phyloP scores from a whole-genome alignment of 2,329 filamentous ascomycete genomes.

The Aspergillus sp. region DNA sequence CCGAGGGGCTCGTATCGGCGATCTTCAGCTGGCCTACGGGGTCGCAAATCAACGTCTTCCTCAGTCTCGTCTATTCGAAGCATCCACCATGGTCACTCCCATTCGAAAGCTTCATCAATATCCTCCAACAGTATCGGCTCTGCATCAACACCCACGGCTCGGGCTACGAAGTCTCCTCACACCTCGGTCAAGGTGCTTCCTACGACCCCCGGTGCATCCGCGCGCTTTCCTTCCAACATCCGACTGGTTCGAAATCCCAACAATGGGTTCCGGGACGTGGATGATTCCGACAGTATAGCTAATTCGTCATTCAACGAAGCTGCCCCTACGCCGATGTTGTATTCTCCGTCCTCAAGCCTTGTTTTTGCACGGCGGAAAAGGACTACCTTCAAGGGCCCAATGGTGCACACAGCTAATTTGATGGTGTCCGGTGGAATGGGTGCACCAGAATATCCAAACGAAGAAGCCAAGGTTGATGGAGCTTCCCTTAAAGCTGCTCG shows the following conservation, averaged over 20 bases:
- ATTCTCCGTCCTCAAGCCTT: slow-evolving; percentile 43
- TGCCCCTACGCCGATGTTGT: slow-evolving; percentile 35
- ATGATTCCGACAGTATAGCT: slow-evolving; percentile 25
- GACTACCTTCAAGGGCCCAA: slow-evolving; percentile 47
- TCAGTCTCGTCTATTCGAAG: slow-evolving; percentile 91
- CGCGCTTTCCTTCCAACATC: slow-evolving; percentile 79
- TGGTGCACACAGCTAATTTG: slow-evolving; percentile 40
- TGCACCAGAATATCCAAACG: slow-evolving; percentile 35
- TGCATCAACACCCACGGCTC: slow-evolving; percentile 66
- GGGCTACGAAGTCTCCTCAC: slow-evolving; percentile 72
- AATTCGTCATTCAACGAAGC: slow-evolving; percentile 40
- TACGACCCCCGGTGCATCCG: slow-evolving; percentile 72
- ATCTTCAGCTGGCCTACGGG: slow-evolving; percentile 77
- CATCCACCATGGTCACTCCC: slow-evolving; percentile 83
- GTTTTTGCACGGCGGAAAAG: slow-evolving; percentile 49
- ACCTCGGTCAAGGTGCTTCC: slow-evolving; percentile 94
- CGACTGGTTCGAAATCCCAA: slow-evolving; percentile 67
- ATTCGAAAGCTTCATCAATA: slow-evolving; percentile 92
- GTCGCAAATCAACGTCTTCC: slow-evolving; percentile 92
- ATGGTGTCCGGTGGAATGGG: slow-evolving; percentile 34
- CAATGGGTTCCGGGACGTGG: slow-evolving; percentile 26
- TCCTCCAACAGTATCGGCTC: slow-evolving; percentile 77
- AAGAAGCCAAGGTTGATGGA: slow-evolving; percentile 22
- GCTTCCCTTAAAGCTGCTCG: slow-evolving; percentile 21
- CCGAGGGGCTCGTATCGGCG: slow-evolving; percentile 83